Base-by-base conservation (phyloP, 495 filamentous ascomycete genomes). In the Penicillium nucicola region DNA sequence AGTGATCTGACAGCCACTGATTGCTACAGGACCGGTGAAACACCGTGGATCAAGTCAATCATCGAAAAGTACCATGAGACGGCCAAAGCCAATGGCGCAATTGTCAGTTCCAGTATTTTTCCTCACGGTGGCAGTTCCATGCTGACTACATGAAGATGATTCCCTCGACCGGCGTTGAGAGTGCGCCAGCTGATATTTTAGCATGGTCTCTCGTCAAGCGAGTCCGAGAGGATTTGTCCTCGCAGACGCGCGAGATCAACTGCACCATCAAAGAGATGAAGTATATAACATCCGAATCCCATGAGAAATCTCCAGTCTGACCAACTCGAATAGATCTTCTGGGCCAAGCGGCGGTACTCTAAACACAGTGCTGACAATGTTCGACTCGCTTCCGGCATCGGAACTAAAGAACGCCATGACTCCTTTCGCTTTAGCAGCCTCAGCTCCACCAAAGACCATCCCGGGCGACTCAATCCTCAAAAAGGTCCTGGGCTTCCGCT, bases 141-240 rank as follows among this genome's bases (percentile, higher is more conserved):
- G 11, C 61, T 75, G 54, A 76, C 42, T 4, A 7, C 17, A n/a
- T 14, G 7, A 39, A 84, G 80, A 87, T 97, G 49, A 90, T 98
- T 44, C 88, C 90, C 8, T 86, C 90, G 58, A 83, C 85, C 57
- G 93, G 88, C 12, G 70, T 97, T 40, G 93, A 98, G 61, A 92
- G 88, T 32, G 89, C 85, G 1, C 89, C 89, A 0, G 77, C 90
- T 0, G 93, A 98, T 67, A 73, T 97, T 17, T 65, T 91, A 31
- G 76, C 89, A 28, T 95, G 80, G 74, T 69, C 80, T 2, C 71
- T 96, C 9, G 83, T 86, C 30, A 77, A 78, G 19, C 66, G 77
- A 37, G 77, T 93, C 42, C 82, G 83, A 9, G 75, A 84, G 35
- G 74, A 81, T 23, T 62, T 87, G 19, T 68, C 71, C 1, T 71